Evolutionary conservation across 148 eudicot species (phyloP).

Genomic region (Talinum fruticosum): DNA sequence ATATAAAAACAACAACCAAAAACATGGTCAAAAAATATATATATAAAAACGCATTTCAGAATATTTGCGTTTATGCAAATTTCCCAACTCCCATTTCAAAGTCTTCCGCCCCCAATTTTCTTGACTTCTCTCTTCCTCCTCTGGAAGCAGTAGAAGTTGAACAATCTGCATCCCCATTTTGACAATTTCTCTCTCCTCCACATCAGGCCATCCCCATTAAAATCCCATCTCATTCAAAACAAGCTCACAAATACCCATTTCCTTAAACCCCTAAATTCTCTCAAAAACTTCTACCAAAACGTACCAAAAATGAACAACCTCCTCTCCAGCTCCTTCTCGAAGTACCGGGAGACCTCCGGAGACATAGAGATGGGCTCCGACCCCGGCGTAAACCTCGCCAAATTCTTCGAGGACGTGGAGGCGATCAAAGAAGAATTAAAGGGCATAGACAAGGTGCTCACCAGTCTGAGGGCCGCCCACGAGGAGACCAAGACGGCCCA

Average conservation of each 20-base stretch:
- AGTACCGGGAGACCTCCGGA: constrained; percentile 14
- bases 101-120: background rate
- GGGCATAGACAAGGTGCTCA: constrained; percentile 26
- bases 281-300: background rate
- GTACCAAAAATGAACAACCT: constrained; percentile 38
- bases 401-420: constrained; percentile 52
- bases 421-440: constrained; percentile 38
- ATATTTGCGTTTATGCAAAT: background rate
- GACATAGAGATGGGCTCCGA: constrained; percentile 27
- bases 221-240: background rate
- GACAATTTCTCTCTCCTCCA: background rate
- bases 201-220: background rate
- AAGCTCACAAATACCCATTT: background rate
- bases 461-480: constrained; percentile 30
- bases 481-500: constrained; percentile 47
- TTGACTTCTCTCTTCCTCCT: background rate
- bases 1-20: too few species aligned
- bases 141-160: constrained; percentile 8
- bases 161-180: background rate
- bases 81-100: background rate
- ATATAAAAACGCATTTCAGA: too few species aligned
- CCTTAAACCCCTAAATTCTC: background rate
- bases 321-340: constrained; percentile 42
- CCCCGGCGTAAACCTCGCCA: constrained; percentile 40
- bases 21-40: too few species aligned